Percentiles rank a stretch among this genome's conserved stretches.
Evolutionary conservation across 148 eudicot species (phyloP).

Genomic region (Talinum fruticosum): DNA sequence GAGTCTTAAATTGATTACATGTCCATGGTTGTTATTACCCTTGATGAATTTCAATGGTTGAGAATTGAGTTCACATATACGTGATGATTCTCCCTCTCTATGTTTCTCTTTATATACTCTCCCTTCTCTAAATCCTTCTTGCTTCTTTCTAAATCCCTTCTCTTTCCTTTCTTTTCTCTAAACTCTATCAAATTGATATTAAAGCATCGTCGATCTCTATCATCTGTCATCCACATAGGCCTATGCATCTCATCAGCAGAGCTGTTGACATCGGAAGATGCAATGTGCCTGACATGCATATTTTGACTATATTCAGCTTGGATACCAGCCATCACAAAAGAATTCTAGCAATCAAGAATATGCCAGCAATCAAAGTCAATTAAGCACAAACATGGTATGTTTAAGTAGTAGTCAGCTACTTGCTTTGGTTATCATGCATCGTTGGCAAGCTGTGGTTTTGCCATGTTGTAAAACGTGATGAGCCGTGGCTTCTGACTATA

Average conservation of each 20-base stretch:
- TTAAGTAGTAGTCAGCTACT: not conserved
- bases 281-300: not conserved
- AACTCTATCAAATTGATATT: too few species aligned
- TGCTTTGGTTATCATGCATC: too few species aligned
- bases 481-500: not conserved
- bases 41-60: too few species aligned
- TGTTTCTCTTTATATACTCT: too few species aligned
- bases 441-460: not conserved
- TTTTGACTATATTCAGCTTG: not conserved
- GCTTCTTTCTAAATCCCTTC: too few species aligned
- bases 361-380: not conserved
- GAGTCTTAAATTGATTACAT: too few species aligned
- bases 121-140: too few species aligned
- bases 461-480: not conserved
- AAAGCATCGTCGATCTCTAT: too few species aligned
- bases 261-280: not conserved
- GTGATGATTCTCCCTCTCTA: too few species aligned
- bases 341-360: not conserved
- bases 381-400: not conserved
- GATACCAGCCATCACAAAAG: not conserved
- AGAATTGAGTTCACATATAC: too few species aligned
- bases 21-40: too few species aligned
- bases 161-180: too few species aligned
- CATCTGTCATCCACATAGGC: not conserved
- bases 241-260: not conserved